Percentiles rank a stretch among this genome's conserved stretches.
Evolutionary conservation across 441 rosid genomes (phyloP).

Genomic region (Lepidium campestre): DNA sequence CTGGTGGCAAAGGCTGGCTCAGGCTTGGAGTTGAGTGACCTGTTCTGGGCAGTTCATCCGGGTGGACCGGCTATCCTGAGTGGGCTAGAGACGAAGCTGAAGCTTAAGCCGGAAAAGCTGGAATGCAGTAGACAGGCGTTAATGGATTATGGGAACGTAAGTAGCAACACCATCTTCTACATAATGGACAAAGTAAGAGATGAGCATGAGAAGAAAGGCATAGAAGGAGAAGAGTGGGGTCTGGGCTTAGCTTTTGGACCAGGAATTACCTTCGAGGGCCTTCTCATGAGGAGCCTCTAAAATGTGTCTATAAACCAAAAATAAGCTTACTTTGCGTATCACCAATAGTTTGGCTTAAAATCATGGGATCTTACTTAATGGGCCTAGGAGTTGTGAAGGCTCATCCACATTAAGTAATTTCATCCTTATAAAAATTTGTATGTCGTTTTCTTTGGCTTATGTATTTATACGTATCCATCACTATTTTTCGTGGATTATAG

Average conservation of each 20-base stretch:
- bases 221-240: conserved; percentile 55
- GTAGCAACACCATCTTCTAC: conserved; percentile 76
- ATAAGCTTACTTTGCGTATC: neutral
- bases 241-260: conserved; percentile 78
- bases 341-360: neutral
- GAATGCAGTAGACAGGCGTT: conserved; percentile 77
- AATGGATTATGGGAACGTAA: conserved; percentile 79
- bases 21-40: conserved; percentile 43
- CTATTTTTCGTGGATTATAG: neutral
- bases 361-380: neutral
- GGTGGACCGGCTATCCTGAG: conserved; percentile 86
- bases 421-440: neutral
- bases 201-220: conserved; percentile 40
- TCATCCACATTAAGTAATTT: neutral
- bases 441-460: neutral
- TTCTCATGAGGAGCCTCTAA: conserved; percentile 66
- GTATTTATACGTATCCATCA: neutral
- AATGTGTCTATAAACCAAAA: neutral
- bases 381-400: neutral
- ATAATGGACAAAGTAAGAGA: conserved; percentile 82
- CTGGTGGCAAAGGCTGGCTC: conserved; percentile 45
- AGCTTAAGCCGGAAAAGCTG: conserved; percentile 41
- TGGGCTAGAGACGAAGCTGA: conserved; percentile 49
- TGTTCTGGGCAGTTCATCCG: conserved; percentile 94
- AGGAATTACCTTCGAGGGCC: conserved; percentile 79